phyloP scores from a whole-genome alignment of 2,329 filamentous ascomycete genomes.

The Sporothrix globosa region DNA sequence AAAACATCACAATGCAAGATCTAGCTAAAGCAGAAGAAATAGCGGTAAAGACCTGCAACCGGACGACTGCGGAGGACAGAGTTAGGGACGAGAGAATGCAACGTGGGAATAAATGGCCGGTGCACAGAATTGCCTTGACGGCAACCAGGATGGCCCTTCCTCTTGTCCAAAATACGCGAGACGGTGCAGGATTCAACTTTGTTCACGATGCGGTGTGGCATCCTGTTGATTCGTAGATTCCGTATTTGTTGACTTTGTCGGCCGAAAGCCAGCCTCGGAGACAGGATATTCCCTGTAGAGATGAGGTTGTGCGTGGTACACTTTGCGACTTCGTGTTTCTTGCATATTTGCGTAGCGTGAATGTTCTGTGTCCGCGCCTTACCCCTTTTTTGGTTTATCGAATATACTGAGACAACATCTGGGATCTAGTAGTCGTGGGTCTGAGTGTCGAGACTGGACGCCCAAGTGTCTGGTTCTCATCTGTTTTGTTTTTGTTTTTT shows the following conservation, averaged over 20 bases:
- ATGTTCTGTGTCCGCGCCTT: background rate
- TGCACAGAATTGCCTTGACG: background rate
- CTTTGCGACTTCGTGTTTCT: constrained; percentile 17
- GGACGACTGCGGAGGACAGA: too few species aligned
- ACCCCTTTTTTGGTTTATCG: background rate
- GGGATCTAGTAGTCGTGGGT: background rate
- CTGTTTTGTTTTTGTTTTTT: background rate
- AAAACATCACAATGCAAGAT: background rate
- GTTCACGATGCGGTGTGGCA: background rate
- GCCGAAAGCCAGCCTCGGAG: background rate
- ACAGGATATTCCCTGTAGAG: background rate
- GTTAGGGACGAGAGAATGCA: background rate
- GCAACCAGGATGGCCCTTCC: background rate
- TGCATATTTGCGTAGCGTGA: background rate
- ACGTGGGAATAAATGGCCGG: background rate
- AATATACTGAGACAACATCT: constrained; percentile 22
- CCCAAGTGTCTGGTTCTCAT: background rate
- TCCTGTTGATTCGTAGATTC: background rate
- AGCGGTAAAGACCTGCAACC: too few species aligned
- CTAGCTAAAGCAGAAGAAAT: too few species aligned
- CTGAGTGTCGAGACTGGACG: background rate
- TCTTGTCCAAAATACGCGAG: background rate
- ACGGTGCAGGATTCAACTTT: background rate
- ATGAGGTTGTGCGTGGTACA: background rate
- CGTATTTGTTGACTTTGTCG: background rate